Percentiles rank a stretch among this genome's conserved stretches.
Evolutionary conservation across 805 yeast genomes (phyloP).

Genomic region (Yarrowia deformans): DNA sequence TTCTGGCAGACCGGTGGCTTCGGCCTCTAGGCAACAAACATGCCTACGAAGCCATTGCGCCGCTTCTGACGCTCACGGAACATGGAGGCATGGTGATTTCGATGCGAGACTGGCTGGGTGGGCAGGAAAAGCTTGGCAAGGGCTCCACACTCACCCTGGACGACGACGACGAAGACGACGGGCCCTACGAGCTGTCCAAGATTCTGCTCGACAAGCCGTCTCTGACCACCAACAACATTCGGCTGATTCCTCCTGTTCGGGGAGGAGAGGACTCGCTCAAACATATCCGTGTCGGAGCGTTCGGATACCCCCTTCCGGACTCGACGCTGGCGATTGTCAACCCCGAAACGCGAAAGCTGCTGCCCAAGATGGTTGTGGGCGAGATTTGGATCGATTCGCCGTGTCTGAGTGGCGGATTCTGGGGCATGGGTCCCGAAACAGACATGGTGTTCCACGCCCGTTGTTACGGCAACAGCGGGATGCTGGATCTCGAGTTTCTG

Average conservation of each 20-base stretch:
- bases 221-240: slow-evolving; percentile 72
- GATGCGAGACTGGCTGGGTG: slow-evolving; percentile 88
- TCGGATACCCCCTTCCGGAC: slow-evolving; percentile 94
- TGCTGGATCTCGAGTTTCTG: slow-evolving; percentile 76
- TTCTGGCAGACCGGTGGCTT: slow-evolving; percentile 87
- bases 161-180: slow-evolving; percentile 53
- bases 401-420: slow-evolving; percentile 87
- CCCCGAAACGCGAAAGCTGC: slow-evolving; percentile 83
- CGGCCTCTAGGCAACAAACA: slow-evolving; percentile 85
- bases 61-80: slow-evolving; percentile 85
- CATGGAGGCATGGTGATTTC: slow-evolving; percentile 97
- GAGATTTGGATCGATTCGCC: slow-evolving; percentile 98
- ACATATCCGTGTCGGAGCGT: slow-evolving; percentile 79
- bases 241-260: slow-evolving; percentile 63
- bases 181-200: slow-evolving; percentile 62
- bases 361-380: slow-evolving; percentile 82
- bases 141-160: slow-evolving; percentile 49
- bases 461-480: slow-evolving; percentile 72
- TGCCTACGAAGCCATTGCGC: slow-evolving; percentile 80
- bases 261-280: slow-evolving; percentile 55
- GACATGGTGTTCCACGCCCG: slow-evolving; percentile 80
- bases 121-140: slow-evolving; percentile 66
- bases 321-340: slow-evolving; percentile 92
- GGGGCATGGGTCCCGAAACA: slow-evolving; percentile 73
- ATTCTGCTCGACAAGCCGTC: slow-evolving; percentile 76